Evolutionary conservation across 2,329 filamentous ascomycete genomes (phyloP).

Genomic region (Exophiala xenobiotica): DNA sequence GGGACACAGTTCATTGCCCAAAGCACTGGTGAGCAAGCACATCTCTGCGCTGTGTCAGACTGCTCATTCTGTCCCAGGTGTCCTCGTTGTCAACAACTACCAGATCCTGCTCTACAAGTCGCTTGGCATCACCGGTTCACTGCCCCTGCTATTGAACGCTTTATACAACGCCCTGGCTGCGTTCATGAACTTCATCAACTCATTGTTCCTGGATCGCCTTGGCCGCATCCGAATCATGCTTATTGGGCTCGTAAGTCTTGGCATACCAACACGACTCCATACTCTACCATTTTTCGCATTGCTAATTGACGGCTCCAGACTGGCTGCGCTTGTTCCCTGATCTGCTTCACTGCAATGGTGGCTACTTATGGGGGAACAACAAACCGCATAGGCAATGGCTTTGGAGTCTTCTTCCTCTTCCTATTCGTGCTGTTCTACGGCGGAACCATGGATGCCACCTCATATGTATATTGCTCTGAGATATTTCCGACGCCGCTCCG

Average conservation of each 20-base stretch:
- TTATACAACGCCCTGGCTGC: slow-evolving; percentile 44
- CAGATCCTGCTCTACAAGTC: slow-evolving; percentile 40
- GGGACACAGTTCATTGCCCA: slow-evolving; percentile 39
- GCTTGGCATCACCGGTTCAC: slow-evolving; percentile 39
- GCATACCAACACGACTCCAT: neutral
- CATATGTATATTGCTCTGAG: slow-evolving; percentile 48
- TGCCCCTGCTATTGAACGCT: slow-evolving; percentile 45
- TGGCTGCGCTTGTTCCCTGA: slow-evolving; percentile 40
- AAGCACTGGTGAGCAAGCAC: slow-evolving; percentile 2
- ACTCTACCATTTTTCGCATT: neutral
- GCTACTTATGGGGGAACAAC: slow-evolving; percentile 36
- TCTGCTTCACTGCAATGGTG: slow-evolving; percentile 39
- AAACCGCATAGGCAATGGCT: slow-evolving; percentile 36
- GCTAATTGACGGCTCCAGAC: slow-evolving; percentile 9
- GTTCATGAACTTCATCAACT: slow-evolving; percentile 41
- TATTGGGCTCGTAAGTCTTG: slow-evolving; percentile 35
- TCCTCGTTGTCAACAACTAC: slow-evolving; percentile 39
- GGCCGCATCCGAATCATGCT: slow-evolving; percentile 44
- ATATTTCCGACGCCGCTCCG: slow-evolving; percentile 44
- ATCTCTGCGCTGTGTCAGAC: slow-evolving; percentile 30
- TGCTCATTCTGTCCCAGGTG: neutral
- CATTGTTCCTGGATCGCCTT: slow-evolving; percentile 39
- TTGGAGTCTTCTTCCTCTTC: slow-evolving; percentile 42
- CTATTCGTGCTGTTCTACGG: slow-evolving; percentile 43
- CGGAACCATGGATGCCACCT: slow-evolving; percentile 47